Evolutionary conservation across 2,329 filamentous ascomycete species (phyloP).

Genomic region (Sclerotinia spermophila): DNA sequence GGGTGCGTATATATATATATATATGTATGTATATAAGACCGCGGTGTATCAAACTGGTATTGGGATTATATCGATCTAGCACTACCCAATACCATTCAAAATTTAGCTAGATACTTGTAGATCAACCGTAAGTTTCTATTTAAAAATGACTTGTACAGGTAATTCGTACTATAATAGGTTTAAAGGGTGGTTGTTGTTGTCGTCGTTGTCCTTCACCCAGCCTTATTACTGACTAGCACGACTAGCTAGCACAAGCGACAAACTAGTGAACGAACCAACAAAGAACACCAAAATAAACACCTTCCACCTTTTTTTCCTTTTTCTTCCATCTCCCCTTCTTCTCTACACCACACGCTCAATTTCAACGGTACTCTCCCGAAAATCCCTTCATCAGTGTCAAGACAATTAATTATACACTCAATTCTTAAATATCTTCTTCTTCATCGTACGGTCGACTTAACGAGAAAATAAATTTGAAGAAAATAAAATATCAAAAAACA

Average conservation of each 20-base stretch:
- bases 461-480: neutral
- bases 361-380: constrained; percentile 26
- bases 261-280: neutral
- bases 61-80: neutral
- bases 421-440: constrained; percentile 18
- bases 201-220: neutral
- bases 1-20: neutral
- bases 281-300: neutral
- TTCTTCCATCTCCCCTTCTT: neutral
- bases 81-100: neutral
- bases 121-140: neutral
- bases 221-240: too few relatives aligned
- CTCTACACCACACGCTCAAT: constrained; percentile 22
- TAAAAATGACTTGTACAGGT: neutral
- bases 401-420: constrained; percentile 21
- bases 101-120: neutral
- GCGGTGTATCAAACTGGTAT: neutral
- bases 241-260: constrained; percentile 1
- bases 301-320: constrained; percentile 1
- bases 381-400: constrained; percentile 24
- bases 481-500: neutral
- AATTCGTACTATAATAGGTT: neutral
- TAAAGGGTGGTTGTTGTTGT: neutral
- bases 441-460: constrained; percentile 11
- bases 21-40: too few relatives aligned